These are phyloP conservation scores for Leccinellum rugosiceps DNA, from an alignment of 768 basidiomycete species.

Conservation along the genomic window DNA sequence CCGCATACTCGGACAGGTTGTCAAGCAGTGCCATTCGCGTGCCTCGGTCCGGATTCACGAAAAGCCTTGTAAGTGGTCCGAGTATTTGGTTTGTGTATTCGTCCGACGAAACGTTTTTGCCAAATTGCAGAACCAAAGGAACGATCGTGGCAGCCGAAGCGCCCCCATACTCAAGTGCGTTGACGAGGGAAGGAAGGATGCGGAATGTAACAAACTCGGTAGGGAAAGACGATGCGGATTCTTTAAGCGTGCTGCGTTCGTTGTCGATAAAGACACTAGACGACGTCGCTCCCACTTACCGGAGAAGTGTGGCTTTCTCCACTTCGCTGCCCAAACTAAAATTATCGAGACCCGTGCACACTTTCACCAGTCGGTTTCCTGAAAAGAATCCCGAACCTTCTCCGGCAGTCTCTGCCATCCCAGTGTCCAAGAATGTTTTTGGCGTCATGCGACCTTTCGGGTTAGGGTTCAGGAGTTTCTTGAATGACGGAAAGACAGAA, in stretches of 20 bases:
- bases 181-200: conserved; percentile 83
- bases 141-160: conserved; percentile 73
- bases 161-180: conserved; percentile 76
- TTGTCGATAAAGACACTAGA: not conserved
- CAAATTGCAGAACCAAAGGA: conserved; percentile 81
- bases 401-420: conserved; percentile 62
- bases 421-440: conserved; percentile 73
- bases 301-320: conserved; percentile 72
- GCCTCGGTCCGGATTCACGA: conserved; percentile 86
- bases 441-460: conserved; percentile 74
- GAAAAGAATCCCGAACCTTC: conserved; percentile 76
- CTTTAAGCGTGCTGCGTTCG: conserved; percentile 64
- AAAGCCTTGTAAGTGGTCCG: conserved; percentile 80
- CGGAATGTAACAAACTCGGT: conserved; percentile 80
- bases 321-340: conserved; percentile 78
- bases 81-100: conserved; percentile 71
- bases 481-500: conserved; percentile 74
- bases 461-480: conserved; percentile 87
- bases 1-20: conserved; percentile 76
- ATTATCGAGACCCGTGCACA: conserved; percentile 81
- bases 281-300: conserved; percentile 37
- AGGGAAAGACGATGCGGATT: conserved; percentile 77
- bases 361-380: conserved; percentile 76
- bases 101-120: conserved; percentile 62
- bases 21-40: conserved; percentile 93